Evolutionary conservation across 148 eudicot species (phyloP).

Genomic region (Vaccinium macrocarpon): DNA sequence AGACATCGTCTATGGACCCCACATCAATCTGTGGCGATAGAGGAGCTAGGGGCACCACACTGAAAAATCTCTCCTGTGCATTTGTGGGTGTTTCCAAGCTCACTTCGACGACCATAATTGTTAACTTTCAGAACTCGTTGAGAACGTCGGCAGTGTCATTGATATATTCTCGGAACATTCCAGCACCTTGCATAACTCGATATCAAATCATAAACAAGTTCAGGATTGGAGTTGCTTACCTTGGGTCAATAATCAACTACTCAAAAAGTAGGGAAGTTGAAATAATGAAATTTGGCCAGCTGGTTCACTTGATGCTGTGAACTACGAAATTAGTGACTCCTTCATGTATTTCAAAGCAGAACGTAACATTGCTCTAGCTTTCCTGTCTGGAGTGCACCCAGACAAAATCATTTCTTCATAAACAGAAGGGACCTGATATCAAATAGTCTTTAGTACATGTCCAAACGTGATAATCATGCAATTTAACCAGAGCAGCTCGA

Average conservation of each 20-base stretch:
- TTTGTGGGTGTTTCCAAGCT: background rate
- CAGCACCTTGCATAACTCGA: background rate
- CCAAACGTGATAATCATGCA: background rate
- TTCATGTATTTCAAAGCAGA: slow-evolving; percentile 92
- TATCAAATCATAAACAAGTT: background rate
- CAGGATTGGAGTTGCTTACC: slow-evolving; percentile 14
- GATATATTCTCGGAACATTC: background rate
- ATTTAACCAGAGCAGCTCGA: slow-evolving; percentile 3
- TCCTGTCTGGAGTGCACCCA: slow-evolving; percentile 83
- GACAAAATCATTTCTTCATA: slow-evolving; percentile 90
- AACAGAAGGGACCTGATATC: slow-evolving; percentile 82
- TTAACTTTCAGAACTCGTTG: background rate
- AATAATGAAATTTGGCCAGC: slow-evolving; percentile 2
- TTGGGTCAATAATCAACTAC: background rate
- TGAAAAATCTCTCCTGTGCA: background rate
- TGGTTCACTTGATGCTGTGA: slow-evolving; percentile 3
- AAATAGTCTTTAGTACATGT: background rate
- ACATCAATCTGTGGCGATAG: background rate
- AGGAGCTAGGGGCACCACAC: background rate
- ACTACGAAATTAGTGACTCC: slow-evolving; percentile 53
- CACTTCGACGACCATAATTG: background rate
- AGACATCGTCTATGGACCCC: background rate
- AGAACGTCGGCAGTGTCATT: background rate
- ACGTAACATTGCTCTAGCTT: slow-evolving; percentile 88
- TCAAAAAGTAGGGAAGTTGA: background rate